Conservation (phyloP, 345 rosid species). For the Pugionium cornutum region DNA sequence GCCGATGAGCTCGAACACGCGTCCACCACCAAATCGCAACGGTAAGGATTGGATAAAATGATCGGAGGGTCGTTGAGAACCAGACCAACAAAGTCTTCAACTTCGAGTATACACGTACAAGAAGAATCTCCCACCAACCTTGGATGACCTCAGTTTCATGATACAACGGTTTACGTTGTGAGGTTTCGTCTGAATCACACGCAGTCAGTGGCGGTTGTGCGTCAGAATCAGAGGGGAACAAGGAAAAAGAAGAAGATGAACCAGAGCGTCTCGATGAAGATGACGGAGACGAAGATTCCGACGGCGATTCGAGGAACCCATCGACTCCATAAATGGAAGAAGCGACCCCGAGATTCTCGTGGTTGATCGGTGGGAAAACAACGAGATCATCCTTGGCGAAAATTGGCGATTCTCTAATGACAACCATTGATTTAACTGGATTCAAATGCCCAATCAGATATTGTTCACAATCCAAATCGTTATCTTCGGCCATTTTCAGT, state of each 20-base stretch:
- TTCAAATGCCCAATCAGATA: neutral
- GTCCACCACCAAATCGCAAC: constrained; percentile 45
- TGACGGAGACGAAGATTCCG: constrained; percentile 3
- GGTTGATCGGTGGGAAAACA: constrained; percentile 54
- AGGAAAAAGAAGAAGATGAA: neutral
- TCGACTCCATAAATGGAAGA: constrained; percentile 12
- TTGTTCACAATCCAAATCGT: neutral
- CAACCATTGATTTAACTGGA: constrained; percentile 41
- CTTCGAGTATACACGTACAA: constrained; percentile 31
- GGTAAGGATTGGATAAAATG: constrained; percentile 20
- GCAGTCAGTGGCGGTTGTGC: neutral
- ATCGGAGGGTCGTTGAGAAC: constrained; percentile 19
- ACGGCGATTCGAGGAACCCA: constrained; percentile 5
- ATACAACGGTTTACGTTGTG: no score
- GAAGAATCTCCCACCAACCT: constrained; percentile 41
- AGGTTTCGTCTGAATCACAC: no score
- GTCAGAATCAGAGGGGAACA: constrained; percentile 23
- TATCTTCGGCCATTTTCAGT: constrained; percentile 34
- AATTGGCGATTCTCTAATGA: constrained; percentile 45
- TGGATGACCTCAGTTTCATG: no score
- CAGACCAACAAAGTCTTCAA: neutral
- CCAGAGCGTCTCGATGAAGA: constrained; percentile 10
- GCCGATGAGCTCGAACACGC: constrained; percentile 36
- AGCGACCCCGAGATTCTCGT: constrained; percentile 51
- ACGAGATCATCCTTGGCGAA: constrained; percentile 31